These are phyloP conservation scores for Exophiala calicioides DNA, from an alignment of 2,329 filamentous ascomycete species.

Conservation along the genomic window DNA sequence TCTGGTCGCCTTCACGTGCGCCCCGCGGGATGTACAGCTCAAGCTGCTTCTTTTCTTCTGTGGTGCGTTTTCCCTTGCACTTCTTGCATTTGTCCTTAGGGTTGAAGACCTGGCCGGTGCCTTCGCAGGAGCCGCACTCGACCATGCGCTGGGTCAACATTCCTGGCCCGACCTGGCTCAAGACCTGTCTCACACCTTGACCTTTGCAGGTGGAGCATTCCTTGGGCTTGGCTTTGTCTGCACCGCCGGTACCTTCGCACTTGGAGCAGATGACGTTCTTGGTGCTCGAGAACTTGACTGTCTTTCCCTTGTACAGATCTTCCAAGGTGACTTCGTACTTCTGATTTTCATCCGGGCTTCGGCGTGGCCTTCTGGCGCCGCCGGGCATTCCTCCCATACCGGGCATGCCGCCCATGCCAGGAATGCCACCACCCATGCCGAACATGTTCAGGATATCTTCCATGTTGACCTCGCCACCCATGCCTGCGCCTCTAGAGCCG, in stretches of 20 bases:
- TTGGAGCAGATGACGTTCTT: conserved; percentile 87
- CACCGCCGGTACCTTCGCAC: conserved; percentile 88
- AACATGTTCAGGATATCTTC: conserved; percentile 74
- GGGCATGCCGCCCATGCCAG: conserved; percentile 58
- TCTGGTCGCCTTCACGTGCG: conserved; percentile 73
- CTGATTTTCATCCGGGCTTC: conserved; percentile 82
- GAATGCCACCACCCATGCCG: conserved; percentile 57
- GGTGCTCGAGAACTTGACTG: conserved; percentile 91
- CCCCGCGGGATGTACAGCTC: conserved; percentile 77
- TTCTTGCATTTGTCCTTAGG: conserved; percentile 99
- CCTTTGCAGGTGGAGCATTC: conserved; percentile 84
- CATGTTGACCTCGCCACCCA: conserved; percentile 73
- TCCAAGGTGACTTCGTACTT: conserved; percentile 89
- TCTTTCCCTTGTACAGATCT: conserved; percentile 98
- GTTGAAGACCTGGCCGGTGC: conserved; percentile 82
- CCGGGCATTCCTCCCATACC: conserved; percentile 50
- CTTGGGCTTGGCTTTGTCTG: conserved; percentile 83
- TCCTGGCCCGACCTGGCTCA: conserved; percentile 82
- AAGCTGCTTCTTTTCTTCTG: conserved; percentile 86
- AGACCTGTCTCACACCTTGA: conserved; percentile 70
- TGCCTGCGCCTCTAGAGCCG: conserved; percentile 66
- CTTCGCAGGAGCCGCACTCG: conserved; percentile 78
- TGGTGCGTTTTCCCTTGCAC: conserved; percentile 90
- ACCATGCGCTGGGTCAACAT: conserved; percentile 79
- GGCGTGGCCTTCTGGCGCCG: conserved; percentile 62